These are phyloP conservation scores for Phascolomyces articulosus DNA, from an alignment of 371 early-diverging fungal genomes.

Conservation along the genomic window DNA sequence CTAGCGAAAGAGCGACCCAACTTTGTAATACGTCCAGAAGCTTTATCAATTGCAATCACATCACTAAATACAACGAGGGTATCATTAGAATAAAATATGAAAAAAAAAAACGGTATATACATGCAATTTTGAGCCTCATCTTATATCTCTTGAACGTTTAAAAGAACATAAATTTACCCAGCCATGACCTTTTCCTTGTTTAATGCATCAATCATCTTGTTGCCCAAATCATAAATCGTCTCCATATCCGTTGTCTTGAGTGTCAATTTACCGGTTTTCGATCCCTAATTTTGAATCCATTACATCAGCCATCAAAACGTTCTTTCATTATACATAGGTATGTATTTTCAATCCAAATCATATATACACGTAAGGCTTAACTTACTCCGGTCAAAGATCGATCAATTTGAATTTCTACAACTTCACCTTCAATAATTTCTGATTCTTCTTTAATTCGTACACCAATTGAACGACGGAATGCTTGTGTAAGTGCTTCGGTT, in stretches of 20 bases:
- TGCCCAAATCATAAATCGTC: constrained; percentile 98
- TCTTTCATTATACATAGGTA: background rate
- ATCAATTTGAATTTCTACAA: constrained; percentile 97
- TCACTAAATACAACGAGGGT: constrained; percentile 61
- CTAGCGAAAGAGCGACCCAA: constrained; percentile 94
- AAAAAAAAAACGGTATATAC: no score
- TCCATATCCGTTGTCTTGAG: constrained; percentile 99
- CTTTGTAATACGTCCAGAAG: constrained; percentile 97
- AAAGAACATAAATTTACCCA: constrained; percentile 55
- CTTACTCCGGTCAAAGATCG: constrained; percentile 90
- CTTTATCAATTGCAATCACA: constrained; percentile 98
- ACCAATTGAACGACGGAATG: constrained; percentile 96
- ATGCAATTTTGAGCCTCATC: no score
- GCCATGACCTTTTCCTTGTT: constrained; percentile 97
- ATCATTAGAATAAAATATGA: background rate
- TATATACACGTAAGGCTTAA: no score
- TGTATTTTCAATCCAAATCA: background rate
- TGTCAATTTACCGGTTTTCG: constrained; percentile 95
- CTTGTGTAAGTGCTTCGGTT: constrained; percentile 98
- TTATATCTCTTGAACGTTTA: no score
- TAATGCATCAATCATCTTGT: constrained; percentile 97
- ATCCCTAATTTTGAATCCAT: constrained; percentile 47
- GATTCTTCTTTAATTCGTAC: constrained; percentile 98
- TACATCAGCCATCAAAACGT: no score
- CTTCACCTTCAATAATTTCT: constrained; percentile 99